Evolutionary conservation across 768 basidiomycete genomes (phyloP).

Genomic region (Agaricus sinodeliciosus): DNA sequence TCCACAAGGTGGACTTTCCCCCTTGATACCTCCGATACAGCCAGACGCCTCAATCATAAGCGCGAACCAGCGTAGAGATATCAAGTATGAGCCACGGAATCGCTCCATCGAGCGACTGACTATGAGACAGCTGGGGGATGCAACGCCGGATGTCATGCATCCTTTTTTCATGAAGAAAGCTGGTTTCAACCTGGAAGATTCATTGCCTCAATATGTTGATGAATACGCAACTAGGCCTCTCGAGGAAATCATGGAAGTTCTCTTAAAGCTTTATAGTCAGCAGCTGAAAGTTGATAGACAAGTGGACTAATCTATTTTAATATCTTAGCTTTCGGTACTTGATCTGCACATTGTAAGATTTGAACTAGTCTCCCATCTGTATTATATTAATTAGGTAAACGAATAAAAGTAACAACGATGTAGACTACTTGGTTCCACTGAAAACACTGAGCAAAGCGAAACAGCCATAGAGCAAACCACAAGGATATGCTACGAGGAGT

Average conservation of each 20-base stretch:
- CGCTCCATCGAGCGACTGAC: constrained; percentile 74
- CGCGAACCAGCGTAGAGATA: constrained; percentile 17
- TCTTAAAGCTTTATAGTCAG: constrained; percentile 70
- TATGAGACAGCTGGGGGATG: constrained; percentile 82
- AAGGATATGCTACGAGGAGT: constrained; percentile 92
- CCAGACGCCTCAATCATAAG: constrained; percentile 6
- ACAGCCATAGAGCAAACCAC: constrained; percentile 90
- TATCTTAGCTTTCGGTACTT: not conserved
- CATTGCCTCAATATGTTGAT: constrained; percentile 80
- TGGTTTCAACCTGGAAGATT: constrained; percentile 78
- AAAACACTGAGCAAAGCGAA: constrained; percentile 93
- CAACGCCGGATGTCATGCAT: constrained; percentile 85
- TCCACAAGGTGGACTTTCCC: not conserved
- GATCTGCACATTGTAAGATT: constrained; percentile 3
- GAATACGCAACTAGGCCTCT: constrained; percentile 81
- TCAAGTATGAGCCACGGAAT: constrained; percentile 49
- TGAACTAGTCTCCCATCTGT: not conserved
- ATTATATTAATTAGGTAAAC: not conserved
- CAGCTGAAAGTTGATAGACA: constrained; percentile 40
- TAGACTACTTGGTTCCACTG: constrained; percentile 32
- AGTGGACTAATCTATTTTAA: constrained; percentile 1
- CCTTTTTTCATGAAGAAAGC: constrained; percentile 83
- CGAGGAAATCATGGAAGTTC: constrained; percentile 77
- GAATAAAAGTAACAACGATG: not conserved
- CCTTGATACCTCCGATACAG: not conserved